A percentile compares a stretch with the other conserved stretches of the same genome.
Evolutionary conservation across 495 filamentous ascomycete species (phyloP).

Genomic region (Penicillium taxi): DNA sequence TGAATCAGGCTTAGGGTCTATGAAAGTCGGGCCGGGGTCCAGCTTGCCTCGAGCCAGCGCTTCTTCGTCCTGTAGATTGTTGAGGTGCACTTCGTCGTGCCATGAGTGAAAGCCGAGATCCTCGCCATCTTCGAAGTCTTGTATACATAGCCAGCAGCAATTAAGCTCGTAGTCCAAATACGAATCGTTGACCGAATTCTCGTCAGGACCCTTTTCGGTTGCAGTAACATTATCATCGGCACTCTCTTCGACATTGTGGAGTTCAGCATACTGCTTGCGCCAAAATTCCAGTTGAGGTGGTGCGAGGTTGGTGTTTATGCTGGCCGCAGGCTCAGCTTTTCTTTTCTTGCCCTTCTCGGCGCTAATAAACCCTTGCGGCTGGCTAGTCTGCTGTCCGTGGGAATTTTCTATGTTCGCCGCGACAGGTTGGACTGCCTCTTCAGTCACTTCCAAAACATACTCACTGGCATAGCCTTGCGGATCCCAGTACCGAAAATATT

Average conservation of each 20-base stretch:
- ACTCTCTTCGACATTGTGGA: constrained; percentile 47
- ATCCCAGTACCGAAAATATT: constrained; percentile 86
- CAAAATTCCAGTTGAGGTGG: constrained; percentile 76
- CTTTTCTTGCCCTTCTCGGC: constrained; percentile 63
- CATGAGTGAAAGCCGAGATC: constrained; percentile 72
- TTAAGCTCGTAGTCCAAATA: constrained; percentile 64
- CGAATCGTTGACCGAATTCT: no score
- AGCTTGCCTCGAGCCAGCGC: constrained; percentile 50
- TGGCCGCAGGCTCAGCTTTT: constrained; percentile 47
- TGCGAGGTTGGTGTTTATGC: constrained; percentile 37
- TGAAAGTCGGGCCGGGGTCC: no score
- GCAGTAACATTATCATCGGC: constrained; percentile 10
- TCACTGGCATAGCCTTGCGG: constrained; percentile 67
- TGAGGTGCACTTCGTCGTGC: constrained; percentile 62
- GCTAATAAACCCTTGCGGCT: no score
- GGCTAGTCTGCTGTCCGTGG: no score
- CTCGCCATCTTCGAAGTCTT: constrained; percentile 60
- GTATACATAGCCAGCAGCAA: constrained; percentile 71
- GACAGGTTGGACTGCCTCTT: constrained; percentile 18
- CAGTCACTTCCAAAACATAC: constrained; percentile 49
- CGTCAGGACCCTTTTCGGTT: constrained; percentile 24
- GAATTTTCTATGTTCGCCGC: no score
- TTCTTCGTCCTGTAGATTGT: constrained; percentile 56
- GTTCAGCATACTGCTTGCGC: constrained; percentile 77
- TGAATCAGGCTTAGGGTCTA: no score